These are phyloP conservation scores for Poa pratensis DNA, from an alignment of 176 grass and related monocot species.

Conservation along the genomic window DNA sequence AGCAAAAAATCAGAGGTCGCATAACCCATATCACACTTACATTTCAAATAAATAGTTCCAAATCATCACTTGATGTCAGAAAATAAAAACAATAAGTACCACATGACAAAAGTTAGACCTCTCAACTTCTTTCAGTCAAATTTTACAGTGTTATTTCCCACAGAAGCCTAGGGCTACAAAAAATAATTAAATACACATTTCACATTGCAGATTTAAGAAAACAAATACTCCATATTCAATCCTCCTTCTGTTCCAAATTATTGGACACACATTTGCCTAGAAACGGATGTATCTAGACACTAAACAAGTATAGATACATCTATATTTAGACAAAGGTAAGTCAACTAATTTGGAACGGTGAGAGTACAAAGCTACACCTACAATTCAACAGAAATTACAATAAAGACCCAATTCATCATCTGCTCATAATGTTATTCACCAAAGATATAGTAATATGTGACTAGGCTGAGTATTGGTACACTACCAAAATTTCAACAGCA, in stretches of 20 bases:
- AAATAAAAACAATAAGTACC: not conserved
- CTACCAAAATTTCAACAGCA: conserved; percentile 10
- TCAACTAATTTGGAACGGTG: too few relatives aligned
- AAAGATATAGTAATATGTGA: too few relatives aligned
- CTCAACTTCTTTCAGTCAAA: not conserved
- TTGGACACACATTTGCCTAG: too few relatives aligned
- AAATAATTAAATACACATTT: not conserved
- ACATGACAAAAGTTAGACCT: not conserved
- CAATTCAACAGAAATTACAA: not conserved
- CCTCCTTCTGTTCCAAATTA: too few relatives aligned
- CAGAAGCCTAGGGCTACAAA: not conserved
- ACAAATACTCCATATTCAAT: not conserved
- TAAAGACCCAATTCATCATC: not conserved
- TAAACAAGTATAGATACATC: too few relatives aligned
- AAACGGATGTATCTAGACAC: too few relatives aligned
- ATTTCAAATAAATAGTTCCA: conserved; percentile 11
- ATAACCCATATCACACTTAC: not conserved
- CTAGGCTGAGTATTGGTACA: conserved; percentile 29
- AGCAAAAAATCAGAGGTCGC: conserved; percentile 33
- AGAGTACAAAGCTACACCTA: conserved; percentile 20
- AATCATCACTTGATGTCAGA: not conserved
- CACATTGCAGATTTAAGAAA: not conserved
- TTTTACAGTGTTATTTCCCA: not conserved
- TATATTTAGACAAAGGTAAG: too few relatives aligned
- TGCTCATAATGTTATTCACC: too few relatives aligned